A percentile compares a stretch with the other conserved stretches of the same genome.
Evolutionary conservation across 306 rosid species (phyloP).

Genomic region (Hylodesmum podocarpum): DNA sequence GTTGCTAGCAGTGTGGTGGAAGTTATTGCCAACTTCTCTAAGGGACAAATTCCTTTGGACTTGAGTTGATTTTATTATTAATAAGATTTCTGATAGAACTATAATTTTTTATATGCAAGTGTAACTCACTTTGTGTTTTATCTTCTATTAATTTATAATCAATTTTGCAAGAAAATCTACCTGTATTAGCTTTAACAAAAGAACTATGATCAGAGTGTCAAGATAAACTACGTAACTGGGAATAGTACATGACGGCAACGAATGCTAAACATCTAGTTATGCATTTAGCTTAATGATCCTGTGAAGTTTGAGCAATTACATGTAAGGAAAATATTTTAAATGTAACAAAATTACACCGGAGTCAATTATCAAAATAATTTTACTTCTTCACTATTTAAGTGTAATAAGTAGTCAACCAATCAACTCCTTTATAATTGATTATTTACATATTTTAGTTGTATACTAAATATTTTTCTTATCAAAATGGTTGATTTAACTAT

Average conservation of each 20-base stretch:
- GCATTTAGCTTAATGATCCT: too few species aligned
- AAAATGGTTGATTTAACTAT: background rate
- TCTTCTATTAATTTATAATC: background rate
- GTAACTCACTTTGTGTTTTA: background rate
- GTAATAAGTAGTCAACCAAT: too few species aligned
- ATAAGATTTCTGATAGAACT: too few species aligned
- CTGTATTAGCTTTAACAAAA: background rate
- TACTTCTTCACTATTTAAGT: too few species aligned
- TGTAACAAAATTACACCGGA: too few species aligned
- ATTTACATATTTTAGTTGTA: too few species aligned
- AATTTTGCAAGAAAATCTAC: background rate
- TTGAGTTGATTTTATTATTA: background rate
- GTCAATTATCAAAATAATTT: too few species aligned
- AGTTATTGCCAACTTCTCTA: background rate
- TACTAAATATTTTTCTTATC: too few species aligned
- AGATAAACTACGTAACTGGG: background rate
- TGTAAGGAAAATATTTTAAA: too few species aligned
- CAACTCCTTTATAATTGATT: too few species aligned
- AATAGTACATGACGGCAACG: background rate
- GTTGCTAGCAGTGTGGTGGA: background rate
- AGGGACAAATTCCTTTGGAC: background rate
- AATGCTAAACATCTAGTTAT: too few species aligned
- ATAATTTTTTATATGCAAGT: too few species aligned
- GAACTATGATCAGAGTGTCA: background rate
- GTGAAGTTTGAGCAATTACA: background rate